Percentiles rank a stretch among this genome's conserved stretches.
Evolutionary conservation across 805 yeast species (phyloP).

Genomic region (Isabelozyma pseudorhagii): DNA sequence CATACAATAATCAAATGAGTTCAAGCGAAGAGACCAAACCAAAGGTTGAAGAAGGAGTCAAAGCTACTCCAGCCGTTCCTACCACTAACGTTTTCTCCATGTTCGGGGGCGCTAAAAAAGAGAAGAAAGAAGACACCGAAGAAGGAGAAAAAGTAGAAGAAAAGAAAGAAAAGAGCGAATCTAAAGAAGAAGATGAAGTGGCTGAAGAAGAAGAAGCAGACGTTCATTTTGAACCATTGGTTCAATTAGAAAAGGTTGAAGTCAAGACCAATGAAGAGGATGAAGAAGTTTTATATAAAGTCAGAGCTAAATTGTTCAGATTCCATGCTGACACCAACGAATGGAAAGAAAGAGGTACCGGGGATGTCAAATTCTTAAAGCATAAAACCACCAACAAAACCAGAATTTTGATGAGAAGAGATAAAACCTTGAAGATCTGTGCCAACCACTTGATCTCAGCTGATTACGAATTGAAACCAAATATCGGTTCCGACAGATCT

Average conservation of each 20-base stretch:
- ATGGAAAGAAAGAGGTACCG: slow-evolving; percentile 99
- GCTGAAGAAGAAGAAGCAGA: slow-evolving; percentile 68
- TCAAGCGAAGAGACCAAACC: slow-evolving; percentile 29
- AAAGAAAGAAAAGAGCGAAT: slow-evolving; percentile 31
- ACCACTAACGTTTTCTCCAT: slow-evolving; percentile 83
- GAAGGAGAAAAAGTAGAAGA: slow-evolving; percentile 22
- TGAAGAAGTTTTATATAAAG: slow-evolving; percentile 48
- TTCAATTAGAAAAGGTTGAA: slow-evolving; percentile 91
- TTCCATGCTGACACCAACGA: slow-evolving; percentile 81
- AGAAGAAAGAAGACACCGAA: slow-evolving; percentile 43
- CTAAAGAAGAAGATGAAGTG: slow-evolving; percentile 48
- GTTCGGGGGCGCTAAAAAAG: slow-evolving; percentile 89
- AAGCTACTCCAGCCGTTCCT: slow-evolving; percentile 56
- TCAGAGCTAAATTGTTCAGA: slow-evolving; percentile 92
- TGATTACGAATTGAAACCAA: slow-evolving; percentile 81
- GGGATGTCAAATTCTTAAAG: slow-evolving; percentile 93
- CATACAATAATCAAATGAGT: slow-evolving; percentile 13
- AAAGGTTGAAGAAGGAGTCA: slow-evolving; percentile 19
- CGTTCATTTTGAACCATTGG: slow-evolving; percentile 95
- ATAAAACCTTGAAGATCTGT: slow-evolving; percentile 95
- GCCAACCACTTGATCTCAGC: slow-evolving; percentile 91
- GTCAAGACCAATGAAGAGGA: slow-evolving; percentile 70
- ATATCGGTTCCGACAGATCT: slow-evolving; percentile 95
- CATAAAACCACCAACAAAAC: slow-evolving; percentile 81
- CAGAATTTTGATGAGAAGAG: slow-evolving; percentile 97